Evolutionary conservation across 2,329 filamentous ascomycete species (phyloP).

Genomic region (Immersiporthe knoxdaviesiana): DNA sequence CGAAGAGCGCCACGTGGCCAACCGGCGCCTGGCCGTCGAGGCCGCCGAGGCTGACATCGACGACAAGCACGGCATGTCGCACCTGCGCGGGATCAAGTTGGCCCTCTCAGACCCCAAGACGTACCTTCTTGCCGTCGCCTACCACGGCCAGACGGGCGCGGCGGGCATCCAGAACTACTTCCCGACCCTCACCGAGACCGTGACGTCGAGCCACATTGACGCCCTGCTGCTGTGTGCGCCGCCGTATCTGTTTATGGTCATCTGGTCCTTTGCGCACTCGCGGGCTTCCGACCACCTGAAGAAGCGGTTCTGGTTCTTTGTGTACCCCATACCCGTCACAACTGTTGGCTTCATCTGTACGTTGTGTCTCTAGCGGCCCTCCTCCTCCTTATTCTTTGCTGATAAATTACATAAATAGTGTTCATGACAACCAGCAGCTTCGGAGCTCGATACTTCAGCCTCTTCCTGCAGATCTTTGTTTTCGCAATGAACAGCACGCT

Average conservation of each 20-base stretch:
- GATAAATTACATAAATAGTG: conserved; percentile 48
- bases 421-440: conserved; percentile 58
- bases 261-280: conserved; percentile 39
- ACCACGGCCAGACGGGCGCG: conserved; percentile 25
- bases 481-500: conserved; percentile 57
- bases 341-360: conserved; percentile 34
- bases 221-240: conserved; percentile 39
- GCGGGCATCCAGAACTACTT: conserved; percentile 32
- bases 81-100: conserved; percentile 28
- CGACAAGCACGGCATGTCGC: conserved; percentile 23
- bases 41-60: conserved; percentile 27
- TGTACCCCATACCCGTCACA: conserved; percentile 31
- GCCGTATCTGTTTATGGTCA: conserved; percentile 36
- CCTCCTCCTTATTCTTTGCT: background rate
- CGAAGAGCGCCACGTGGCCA: conserved; percentile 27
- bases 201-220: conserved; percentile 33
- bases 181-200: conserved; percentile 37
- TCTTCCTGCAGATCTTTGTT: conserved; percentile 60
- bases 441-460: conserved; percentile 56
- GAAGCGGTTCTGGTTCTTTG: conserved; percentile 45
- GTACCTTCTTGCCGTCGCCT: conserved; percentile 26
- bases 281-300: conserved; percentile 43
- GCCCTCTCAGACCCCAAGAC: conserved; percentile 29
- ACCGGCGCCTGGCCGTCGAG: conserved; percentile 25
- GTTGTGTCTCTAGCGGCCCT: background rate